phyloP scores from a whole-genome alignment of 2,329 filamentous ascomycete genomes.

The Diplodia scrobiculata region DNA sequence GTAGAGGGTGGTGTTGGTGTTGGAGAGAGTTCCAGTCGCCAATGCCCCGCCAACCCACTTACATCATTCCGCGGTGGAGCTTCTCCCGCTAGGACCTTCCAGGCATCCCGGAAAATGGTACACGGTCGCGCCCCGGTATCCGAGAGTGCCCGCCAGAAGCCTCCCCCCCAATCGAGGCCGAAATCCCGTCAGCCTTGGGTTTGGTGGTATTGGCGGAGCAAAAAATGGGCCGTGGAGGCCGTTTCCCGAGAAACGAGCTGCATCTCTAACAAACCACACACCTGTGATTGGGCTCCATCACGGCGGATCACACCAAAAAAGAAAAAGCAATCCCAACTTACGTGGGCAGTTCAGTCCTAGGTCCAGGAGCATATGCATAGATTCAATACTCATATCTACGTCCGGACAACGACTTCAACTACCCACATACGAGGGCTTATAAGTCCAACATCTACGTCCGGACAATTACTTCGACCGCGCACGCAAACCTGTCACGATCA shows the following conservation, averaged over 20 bases:
- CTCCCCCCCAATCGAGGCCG: too few relatives aligned
- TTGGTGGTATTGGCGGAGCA: neutral
- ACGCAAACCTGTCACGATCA: neutral
- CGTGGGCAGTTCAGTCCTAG: neutral
- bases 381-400: too few relatives aligned
- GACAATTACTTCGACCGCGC: neutral
- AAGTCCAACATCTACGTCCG: too few relatives aligned
- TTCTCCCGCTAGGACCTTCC: slow-evolving; percentile 14
- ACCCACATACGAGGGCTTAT: too few relatives aligned
- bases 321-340: too few relatives aligned
- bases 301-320: too few relatives aligned
- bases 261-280: slow-evolving; percentile 3
- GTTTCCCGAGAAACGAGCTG: slow-evolving; percentile 11
- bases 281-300: neutral
- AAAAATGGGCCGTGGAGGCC: neutral
- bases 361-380: neutral
- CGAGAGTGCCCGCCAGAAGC: neutral
- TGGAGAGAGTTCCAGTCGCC: neutral
- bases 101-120: neutral
- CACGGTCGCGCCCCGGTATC: neutral
- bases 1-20: neutral
- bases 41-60: slow-evolving; percentile 24
- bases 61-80: slow-evolving; percentile 10
- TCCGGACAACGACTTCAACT: too few relatives aligned
- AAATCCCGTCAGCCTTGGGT: neutral